These are phyloP conservation scores for Heritiera littoralis DNA, from an alignment of 345 rosid genomes.

Conservation along the genomic window DNA sequence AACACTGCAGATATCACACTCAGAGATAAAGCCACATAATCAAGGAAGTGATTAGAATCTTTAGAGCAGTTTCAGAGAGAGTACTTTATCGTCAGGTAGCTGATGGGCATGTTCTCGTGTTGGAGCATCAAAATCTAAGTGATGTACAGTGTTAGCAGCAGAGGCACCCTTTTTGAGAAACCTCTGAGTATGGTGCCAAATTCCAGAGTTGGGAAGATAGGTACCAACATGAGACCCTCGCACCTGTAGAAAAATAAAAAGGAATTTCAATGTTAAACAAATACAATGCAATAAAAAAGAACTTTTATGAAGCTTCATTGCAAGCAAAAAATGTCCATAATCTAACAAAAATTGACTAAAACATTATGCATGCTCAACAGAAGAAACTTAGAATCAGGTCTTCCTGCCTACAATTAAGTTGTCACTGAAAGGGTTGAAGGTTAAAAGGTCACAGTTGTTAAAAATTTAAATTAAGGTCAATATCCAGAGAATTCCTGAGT, in stretches of 20 bases:
- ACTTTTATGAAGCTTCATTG: not conserved
- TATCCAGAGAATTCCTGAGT: not conserved
- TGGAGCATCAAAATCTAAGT: slow-evolving; percentile 99
- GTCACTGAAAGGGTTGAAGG: not conserved
- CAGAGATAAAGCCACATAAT: not conserved
- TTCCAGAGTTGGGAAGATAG: slow-evolving; percentile 89
- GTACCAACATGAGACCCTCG: slow-evolving; percentile 94
- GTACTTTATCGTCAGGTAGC: slow-evolving; percentile 84
- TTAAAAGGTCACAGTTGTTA: not conserved
- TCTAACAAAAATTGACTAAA: not conserved
- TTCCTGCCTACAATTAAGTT: not conserved
- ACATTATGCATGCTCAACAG: slow-evolving; percentile 5
- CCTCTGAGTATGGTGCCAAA: slow-evolving; percentile 95
- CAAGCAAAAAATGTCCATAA: not conserved
- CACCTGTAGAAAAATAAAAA: slow-evolving; percentile 49
- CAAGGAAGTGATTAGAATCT: not conserved
- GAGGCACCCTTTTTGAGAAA: slow-evolving; percentile 66
- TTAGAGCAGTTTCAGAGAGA: slow-evolving; percentile 9
- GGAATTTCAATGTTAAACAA: slow-evolving; percentile 1
- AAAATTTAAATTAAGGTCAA: not conserved
- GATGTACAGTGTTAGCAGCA: slow-evolving; percentile 61
- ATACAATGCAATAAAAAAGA: not conserved
- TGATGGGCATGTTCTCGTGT: slow-evolving; percentile 87
- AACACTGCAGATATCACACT: not conserved
- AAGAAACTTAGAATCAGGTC: not conserved